Base-by-base conservation (phyloP, 2,329 filamentous ascomycete genomes). In the Chaetomiaceae sp. region DNA sequence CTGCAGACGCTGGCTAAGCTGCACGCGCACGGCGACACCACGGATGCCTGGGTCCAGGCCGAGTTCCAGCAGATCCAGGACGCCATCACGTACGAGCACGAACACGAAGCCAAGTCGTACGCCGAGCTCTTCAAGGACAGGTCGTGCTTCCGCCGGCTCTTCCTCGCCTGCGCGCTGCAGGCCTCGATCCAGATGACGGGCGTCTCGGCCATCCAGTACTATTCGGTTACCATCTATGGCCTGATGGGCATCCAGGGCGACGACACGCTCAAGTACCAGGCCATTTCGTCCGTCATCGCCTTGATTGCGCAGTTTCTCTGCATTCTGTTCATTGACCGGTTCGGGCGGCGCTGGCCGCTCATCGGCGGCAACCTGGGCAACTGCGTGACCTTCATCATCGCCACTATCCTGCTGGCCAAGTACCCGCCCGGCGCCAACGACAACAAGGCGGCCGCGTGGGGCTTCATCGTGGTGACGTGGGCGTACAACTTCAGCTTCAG, bases 401-500 rank as follows among this genome's bases (percentile, higher is more conserved):
- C 83, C 2, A 76, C 74, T 10, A 58, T 74, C 22, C 62, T 79
- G 19, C 66, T 74, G 64, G 63, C 72, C 35, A 56, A 64, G 24
- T 89, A 83, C 63, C 84, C 84, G 1, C 64, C 79, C 29, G 76
- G 76, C 0, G 71, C 83, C 45, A 80, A 77, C 50, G 18, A 33
- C 32, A 46, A 46, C 40, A 36, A 36, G 29, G 43, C 48, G 2
- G 48, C 48, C 4, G 48, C 48, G 7, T 50, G 48, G 48, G 84
- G 79, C 1, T 91, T 90, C 65, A 90, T 90, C 51, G 71, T 78
- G 46, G 75, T 81, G 56, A 90, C 85, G 1, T 90, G 86, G 86
- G 62, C 86, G 1, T 90, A 87, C 72, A 89, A 90, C 66, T 84
- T 88, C 68, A 83, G 74, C 34, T 89, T 50, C 39, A 47, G 43